These are phyloP conservation scores for Salix arbutifolia DNA, from an alignment of 345 rosid species.

Conservation along the genomic window DNA sequence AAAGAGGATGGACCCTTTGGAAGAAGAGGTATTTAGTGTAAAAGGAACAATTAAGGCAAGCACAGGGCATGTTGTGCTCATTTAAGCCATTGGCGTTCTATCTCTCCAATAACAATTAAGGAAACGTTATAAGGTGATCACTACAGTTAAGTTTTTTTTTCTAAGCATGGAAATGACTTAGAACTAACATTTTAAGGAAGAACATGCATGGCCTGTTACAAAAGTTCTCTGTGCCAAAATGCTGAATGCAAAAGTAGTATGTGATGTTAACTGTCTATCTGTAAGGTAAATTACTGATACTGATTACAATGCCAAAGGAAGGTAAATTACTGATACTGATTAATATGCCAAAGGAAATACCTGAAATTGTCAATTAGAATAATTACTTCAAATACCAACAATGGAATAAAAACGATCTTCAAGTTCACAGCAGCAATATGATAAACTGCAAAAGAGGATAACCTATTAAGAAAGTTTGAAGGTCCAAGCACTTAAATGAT, in stretches of 20 bases:
- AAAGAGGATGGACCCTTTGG: neutral
- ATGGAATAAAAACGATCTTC: slow-evolving; percentile 88
- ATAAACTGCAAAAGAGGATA: slow-evolving; percentile 34
- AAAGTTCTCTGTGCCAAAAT: neutral
- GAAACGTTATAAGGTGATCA: neutral
- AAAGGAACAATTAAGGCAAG: neutral
- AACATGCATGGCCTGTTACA: neutral
- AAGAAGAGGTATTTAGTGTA: neutral
- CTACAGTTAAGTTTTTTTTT: neutral
- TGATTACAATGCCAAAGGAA: no score
- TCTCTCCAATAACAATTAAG: neutral
- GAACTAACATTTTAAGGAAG: slow-evolving; percentile 3
- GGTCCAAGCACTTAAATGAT: neutral
- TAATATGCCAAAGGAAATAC: slow-evolving; percentile 33
- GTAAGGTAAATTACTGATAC: no score
- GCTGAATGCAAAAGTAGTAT: neutral
- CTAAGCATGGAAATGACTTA: neutral
- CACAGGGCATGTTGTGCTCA: neutral
- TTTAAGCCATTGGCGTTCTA: neutral
- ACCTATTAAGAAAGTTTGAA: slow-evolving; percentile 5
- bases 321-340: neutral
- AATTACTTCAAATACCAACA: slow-evolving; percentile 66
- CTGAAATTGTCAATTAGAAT: slow-evolving; percentile 89
- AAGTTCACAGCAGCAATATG: slow-evolving; percentile 62
- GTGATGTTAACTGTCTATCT: neutral